These are phyloP conservation scores for Trifolium pratense DNA, from an alignment of 306 rosid species.

Conservation along the genomic window DNA sequence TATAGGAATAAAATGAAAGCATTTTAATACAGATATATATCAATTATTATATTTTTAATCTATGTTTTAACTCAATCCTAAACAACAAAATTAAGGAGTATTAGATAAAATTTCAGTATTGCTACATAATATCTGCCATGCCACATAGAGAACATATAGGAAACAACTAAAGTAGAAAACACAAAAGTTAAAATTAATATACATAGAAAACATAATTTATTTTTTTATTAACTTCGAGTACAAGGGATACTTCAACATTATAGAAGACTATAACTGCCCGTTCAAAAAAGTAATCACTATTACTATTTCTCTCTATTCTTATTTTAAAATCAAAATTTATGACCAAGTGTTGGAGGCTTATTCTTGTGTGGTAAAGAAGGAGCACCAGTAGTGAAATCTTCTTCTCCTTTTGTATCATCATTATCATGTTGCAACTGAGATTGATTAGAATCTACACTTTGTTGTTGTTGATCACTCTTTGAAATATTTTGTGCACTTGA, in stretches of 20 bases:
- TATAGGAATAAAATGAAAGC: too few species aligned
- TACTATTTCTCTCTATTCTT: background rate
- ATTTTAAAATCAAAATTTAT: slow-evolving; percentile 22
- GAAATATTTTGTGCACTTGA: slow-evolving; percentile 48
- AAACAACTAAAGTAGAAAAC: background rate
- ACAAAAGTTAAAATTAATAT: background rate
- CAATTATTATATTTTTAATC: background rate
- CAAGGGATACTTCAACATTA: too few species aligned
- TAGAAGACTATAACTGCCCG: too few species aligned
- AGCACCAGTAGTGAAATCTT: slow-evolving; percentile 45
- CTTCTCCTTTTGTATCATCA: slow-evolving; percentile 6
- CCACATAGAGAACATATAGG: background rate
- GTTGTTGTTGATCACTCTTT: slow-evolving; percentile 9
- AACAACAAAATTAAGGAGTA: background rate
- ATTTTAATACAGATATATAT: too few species aligned
- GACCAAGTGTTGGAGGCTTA: slow-evolving; percentile 41
- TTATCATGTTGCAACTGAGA: slow-evolving; percentile 40
- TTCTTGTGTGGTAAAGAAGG: slow-evolving; percentile 47
- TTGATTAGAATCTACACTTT: slow-evolving; percentile 30
- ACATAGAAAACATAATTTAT: background rate
- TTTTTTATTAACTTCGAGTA: too few species aligned
- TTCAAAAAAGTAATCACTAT: too few species aligned
- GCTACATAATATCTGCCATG: background rate
- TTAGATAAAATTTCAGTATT: background rate
- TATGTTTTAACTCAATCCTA: background rate